Conservation (phyloP, 2,329 filamentous ascomycete species). For the Colletotrichum sp. region DNA sequence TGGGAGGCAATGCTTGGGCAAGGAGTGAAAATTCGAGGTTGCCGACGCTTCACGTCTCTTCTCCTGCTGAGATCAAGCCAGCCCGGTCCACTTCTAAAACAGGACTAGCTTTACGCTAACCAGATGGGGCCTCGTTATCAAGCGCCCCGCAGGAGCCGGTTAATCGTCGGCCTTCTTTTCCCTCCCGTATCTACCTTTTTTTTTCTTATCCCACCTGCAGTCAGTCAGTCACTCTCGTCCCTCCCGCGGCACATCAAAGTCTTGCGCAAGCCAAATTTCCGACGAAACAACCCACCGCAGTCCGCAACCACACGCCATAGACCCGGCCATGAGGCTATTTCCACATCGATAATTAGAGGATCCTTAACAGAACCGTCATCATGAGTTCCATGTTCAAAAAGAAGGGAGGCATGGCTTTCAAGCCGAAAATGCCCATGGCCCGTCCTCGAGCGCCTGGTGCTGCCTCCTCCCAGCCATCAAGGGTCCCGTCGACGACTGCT, state of each 20-base stretch:
- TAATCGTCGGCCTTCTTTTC: slow-evolving; percentile 4
- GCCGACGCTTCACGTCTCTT: slow-evolving; percentile 25
- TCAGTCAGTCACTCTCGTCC: background rate
- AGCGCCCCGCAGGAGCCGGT: slow-evolving; percentile 8
- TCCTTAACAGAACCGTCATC: slow-evolving; percentile 29
- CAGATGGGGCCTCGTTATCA: slow-evolving; percentile 26
- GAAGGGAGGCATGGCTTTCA: slow-evolving; percentile 65
- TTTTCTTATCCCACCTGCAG: background rate
- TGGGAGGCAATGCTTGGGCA: background rate
- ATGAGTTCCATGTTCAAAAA: slow-evolving; percentile 76
- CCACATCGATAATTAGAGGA: background rate
- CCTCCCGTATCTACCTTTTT: background rate
- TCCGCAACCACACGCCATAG: background rate
- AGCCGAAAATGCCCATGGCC: slow-evolving; percentile 67
- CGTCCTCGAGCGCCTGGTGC: slow-evolving; percentile 54
- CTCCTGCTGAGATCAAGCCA: slow-evolving; percentile 34
- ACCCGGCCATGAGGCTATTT: background rate
- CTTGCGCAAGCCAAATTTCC: background rate
- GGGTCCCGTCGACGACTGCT: slow-evolving; percentile 16
- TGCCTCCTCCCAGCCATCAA: slow-evolving; percentile 37
- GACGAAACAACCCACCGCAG: background rate
- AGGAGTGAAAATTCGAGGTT: slow-evolving; percentile 39
- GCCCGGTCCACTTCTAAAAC: slow-evolving; percentile 35
- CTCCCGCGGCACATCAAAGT: background rate
- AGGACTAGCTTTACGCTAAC: slow-evolving; percentile 39